Percentiles rank a stretch among this genome's conserved stretches.
Evolutionary conservation across 768 basidiomycete genomes (phyloP).

Genomic region (Phaeolepiota aurea): DNA sequence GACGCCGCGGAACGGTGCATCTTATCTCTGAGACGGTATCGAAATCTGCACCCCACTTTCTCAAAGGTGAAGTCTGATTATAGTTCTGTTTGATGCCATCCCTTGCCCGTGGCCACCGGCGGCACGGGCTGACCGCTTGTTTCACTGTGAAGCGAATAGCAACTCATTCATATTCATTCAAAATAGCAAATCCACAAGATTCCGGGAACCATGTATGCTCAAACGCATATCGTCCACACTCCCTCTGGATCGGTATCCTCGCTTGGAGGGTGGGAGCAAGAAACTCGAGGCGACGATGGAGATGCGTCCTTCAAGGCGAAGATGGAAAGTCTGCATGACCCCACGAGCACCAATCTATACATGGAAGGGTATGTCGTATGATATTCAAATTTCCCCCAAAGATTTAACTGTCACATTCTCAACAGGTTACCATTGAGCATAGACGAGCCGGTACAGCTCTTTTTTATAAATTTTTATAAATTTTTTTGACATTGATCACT

Average conservation of each 20-base stretch:
- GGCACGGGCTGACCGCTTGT: too few species aligned
- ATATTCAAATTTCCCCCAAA: too few species aligned
- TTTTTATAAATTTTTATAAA: not conserved
- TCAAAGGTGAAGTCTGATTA: constrained; percentile 83
- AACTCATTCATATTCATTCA: too few species aligned
- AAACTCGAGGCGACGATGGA: constrained; percentile 9
- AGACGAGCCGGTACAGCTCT: constrained; percentile 47
- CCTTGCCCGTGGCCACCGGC: too few species aligned
- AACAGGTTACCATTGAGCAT: constrained; percentile 59
- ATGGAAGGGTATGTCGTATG: constrained; percentile 55
- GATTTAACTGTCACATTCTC: constrained; percentile 1
- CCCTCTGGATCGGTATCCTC: constrained; percentile 10
- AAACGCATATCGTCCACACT: constrained; percentile 13
- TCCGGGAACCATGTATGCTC: constrained; percentile 62
- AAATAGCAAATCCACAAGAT: constrained; percentile 70
- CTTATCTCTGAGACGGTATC: constrained; percentile 54
- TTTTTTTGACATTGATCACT: not conserved
- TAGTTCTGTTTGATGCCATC: too few species aligned
- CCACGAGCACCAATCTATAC: constrained; percentile 67
- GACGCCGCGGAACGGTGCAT: constrained; percentile 74
- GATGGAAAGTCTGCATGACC: constrained; percentile 70
- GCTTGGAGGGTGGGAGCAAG: constrained; percentile 13
- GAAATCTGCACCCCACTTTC: constrained; percentile 80
- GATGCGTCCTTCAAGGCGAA: constrained; percentile 59
- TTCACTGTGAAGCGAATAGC: too few species aligned